phyloP scores from a whole-genome alignment of 176 grass and related monocot genomes.

The barley (Hordeum vulgare) region MorexV3_pseudomolecules_assembly NC_058520.1:485421654-485422153 shows the following conservation, averaged over 20 bases:
- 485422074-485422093: too few relatives aligned
- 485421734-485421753: slow-evolving; percentile 88
- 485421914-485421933: neutral
- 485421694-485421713: slow-evolving; percentile 93
- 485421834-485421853: neutral
- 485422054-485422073: too few relatives aligned
- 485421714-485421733: slow-evolving; percentile 68
- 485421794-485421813: neutral
- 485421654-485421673: slow-evolving; percentile 84
- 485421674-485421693: slow-evolving; percentile 81
- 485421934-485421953: neutral
- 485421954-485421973: neutral
- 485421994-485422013: too few relatives aligned
- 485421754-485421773: slow-evolving; percentile 63
- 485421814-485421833: slow-evolving; percentile 2
- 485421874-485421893: neutral
- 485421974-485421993: neutral
- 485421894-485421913: neutral
- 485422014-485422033: too few relatives aligned
- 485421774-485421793: slow-evolving; percentile 10
- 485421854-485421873: neutral
- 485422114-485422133: too few relatives aligned
- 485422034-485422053: too few relatives aligned
- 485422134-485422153: too few relatives aligned
- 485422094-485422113: too few relatives aligned